Evolutionary conservation across 2,329 filamentous ascomycete species (phyloP).

Genomic region (Conoideocrella luteorostrata): DNA sequence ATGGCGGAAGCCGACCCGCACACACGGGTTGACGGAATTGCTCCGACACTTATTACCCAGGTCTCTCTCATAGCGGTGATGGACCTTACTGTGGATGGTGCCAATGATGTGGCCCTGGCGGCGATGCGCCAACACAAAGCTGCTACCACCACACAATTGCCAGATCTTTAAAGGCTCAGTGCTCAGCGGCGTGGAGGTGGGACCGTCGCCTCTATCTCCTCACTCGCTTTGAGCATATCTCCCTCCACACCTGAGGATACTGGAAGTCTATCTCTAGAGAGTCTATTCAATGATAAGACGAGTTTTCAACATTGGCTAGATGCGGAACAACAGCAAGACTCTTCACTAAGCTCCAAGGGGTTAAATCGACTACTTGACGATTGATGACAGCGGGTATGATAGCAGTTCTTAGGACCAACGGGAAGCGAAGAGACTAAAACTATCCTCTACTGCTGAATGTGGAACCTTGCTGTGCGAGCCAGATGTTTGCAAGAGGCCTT

Average conservation of each 20-base stretch:
- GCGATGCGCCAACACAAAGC: not conserved
- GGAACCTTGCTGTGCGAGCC: not conserved
- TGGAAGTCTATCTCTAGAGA: constrained; percentile 1
- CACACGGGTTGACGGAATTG: not conserved
- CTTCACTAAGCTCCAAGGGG: not conserved
- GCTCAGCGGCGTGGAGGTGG: not conserved
- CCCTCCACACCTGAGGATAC: not conserved
- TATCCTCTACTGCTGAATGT: not conserved
- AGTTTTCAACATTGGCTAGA: constrained; percentile 1
- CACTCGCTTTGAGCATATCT: not conserved
- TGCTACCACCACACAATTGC: not conserved
- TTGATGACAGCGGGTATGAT: constrained; percentile 1
- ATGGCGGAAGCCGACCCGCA: not conserved
- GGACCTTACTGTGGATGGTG: not conserved
- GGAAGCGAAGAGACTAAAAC: not conserved
- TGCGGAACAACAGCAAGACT: not conserved
- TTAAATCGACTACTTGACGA: not conserved
- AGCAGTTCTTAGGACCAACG: not conserved
- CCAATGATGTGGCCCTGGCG: not conserved
- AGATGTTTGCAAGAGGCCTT: not conserved
- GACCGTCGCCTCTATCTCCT: constrained; percentile 1
- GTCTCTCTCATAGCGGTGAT: not conserved
- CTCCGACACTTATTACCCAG: not conserved
- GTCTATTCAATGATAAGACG: not conserved
- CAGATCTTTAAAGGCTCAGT: not conserved